These are phyloP conservation scores for Podosphaera xanthii DNA, from an alignment of 2,329 filamentous ascomycete genomes.

Conservation along the genomic window DNA sequence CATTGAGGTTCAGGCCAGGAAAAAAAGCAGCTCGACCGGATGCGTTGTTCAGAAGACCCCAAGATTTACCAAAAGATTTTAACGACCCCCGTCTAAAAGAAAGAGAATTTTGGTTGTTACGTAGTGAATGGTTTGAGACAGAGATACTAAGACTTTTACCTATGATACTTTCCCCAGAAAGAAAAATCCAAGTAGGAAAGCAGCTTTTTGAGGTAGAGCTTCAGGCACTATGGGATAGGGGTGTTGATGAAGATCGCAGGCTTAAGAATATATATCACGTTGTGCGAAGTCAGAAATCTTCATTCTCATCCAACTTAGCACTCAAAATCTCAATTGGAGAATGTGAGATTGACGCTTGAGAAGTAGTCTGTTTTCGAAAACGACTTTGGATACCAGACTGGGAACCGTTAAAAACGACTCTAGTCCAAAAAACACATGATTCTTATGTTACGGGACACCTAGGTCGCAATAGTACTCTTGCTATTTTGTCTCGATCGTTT, in stretches of 20 bases:
- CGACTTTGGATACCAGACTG: not conserved
- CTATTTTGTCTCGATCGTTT: too few species aligned
- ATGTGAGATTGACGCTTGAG: not conserved
- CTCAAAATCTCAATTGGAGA: not conserved
- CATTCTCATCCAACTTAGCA: not conserved
- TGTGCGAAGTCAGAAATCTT: not conserved
- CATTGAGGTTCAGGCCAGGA: not conserved
- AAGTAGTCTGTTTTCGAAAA: not conserved
- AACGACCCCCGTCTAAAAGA: too few species aligned
- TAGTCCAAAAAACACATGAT: not conserved
- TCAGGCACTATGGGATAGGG: not conserved
- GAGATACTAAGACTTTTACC: too few species aligned
- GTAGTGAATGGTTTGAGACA: too few species aligned
- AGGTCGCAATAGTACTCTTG: too few species aligned
- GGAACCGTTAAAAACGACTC: not conserved
- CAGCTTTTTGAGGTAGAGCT: not conserved
- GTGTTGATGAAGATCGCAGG: not conserved
- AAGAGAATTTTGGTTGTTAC: too few species aligned
- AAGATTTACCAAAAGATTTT: too few species aligned
- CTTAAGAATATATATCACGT: not conserved
- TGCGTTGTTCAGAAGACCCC: too few species aligned
- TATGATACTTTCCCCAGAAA: too few species aligned
- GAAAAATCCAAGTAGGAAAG: not conserved
- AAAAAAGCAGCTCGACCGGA: not conserved
- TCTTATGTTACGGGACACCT: too few species aligned